phyloP scores from a whole-genome alignment of 83 land plant species.

The Thuja plicata region DNA sequence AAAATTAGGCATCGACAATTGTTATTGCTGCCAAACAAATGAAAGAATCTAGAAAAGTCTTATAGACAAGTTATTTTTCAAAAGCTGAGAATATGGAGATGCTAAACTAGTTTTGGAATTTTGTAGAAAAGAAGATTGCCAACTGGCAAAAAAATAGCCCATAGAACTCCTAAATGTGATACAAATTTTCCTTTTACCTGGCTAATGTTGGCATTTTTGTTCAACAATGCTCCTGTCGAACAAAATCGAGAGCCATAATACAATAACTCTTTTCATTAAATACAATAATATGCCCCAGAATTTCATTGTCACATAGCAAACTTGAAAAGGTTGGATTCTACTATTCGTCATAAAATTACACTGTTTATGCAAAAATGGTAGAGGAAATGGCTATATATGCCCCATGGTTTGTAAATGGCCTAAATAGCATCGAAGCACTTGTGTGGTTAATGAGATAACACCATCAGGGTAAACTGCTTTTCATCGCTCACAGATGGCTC shows the following conservation, averaged over 20 bases:
- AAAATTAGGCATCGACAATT: no score
- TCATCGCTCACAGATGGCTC: neutral
- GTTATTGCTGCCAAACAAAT: neutral
- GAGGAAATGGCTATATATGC: neutral
- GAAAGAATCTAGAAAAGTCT: neutral
- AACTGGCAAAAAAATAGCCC: neutral
- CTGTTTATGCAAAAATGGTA: neutral
- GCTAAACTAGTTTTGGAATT: neutral
- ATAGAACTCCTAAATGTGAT: neutral
- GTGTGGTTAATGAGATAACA: neutral
- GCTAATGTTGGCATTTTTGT: neutral
- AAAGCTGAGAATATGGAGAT: neutral
- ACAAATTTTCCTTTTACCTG: neutral
- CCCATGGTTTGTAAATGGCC: neutral
- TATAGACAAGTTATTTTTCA: neutral
- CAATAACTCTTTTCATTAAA: neutral
- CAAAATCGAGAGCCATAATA: neutral
- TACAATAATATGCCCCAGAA: neutral
- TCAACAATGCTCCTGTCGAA: neutral
- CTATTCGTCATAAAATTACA: neutral
- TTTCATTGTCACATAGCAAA: neutral
- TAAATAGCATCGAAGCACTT: neutral
- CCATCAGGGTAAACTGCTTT: neutral
- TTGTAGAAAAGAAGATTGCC: neutral
- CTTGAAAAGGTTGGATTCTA: neutral